A percentile compares a stretch with the other conserved stretches of the same genome.
phyloP scores from a whole-genome alignment of 2,329 filamentous ascomycete species.

The Rhynchosporium secalis region DNA sequence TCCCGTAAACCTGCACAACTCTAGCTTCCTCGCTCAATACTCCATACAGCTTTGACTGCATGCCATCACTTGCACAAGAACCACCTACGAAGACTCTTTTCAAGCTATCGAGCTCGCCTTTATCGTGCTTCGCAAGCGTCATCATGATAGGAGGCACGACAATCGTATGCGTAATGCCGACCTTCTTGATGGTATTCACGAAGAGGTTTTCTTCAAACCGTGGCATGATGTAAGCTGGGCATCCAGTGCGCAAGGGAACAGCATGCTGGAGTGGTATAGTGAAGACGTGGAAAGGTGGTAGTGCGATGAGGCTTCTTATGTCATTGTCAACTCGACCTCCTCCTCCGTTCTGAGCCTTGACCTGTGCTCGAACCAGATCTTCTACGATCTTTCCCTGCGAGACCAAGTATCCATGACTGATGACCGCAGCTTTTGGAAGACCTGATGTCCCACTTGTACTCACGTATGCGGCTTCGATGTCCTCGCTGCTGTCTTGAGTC shows the following conservation, averaged over 20 bases:
- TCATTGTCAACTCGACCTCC: slow-evolving; percentile 16
- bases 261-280: slow-evolving; percentile 77
- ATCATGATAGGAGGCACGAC: slow-evolving; percentile 76
- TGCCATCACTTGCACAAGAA: slow-evolving; percentile 45
- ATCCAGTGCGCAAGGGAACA: slow-evolving; percentile 63
- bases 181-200: slow-evolving; percentile 62
- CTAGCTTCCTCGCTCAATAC: slow-evolving; percentile 44
- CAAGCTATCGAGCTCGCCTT: slow-evolving; percentile 43
- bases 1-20: slow-evolving; percentile 52
- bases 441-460: slow-evolving; percentile 59
- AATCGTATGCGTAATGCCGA: slow-evolving; percentile 60
- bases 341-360: not conserved
- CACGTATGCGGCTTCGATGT: slow-evolving; percentile 44
- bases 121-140: slow-evolving; percentile 63
- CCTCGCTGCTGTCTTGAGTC: slow-evolving; percentile 11
- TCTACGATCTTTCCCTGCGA: slow-evolving; percentile 18
- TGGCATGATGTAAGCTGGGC: slow-evolving; percentile 74
- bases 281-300: slow-evolving; percentile 60
- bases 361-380: slow-evolving; percentile 5
- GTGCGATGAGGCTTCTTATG: slow-evolving; percentile 51
- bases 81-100: slow-evolving; percentile 51
- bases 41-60: slow-evolving; percentile 43
- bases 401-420: slow-evolving; percentile 32
- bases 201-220: slow-evolving; percentile 73
- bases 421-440: slow-evolving; percentile 44